Base-by-base conservation (phyloP, 306 rosid genomes). In the Prunus armeniaca region DNA sequence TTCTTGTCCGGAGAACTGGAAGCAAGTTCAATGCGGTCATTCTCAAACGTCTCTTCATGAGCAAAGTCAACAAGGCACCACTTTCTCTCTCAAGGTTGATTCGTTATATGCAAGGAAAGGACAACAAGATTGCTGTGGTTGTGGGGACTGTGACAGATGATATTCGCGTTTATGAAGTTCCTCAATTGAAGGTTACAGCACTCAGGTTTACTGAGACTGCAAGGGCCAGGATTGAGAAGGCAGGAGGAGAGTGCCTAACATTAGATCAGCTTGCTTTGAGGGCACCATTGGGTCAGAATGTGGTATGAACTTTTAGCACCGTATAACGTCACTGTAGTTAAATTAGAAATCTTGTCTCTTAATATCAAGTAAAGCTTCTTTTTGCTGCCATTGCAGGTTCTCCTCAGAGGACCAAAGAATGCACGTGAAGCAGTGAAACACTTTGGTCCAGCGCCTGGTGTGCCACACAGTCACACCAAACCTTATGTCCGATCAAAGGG, bases 1-100 rank as follows among this genome's bases (percentile, higher is more conserved):
- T 93, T 85, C 94, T 93, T 71, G 96, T 89, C 30, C 84, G 92
- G 58, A 86, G 96, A 82, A 86, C 92, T 85, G 98, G 82, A 91
- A 96, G 67, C 17, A 86, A 56, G 25, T 81, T 45, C 77, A 52
- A 0, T 86, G 87, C 89, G 83, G 96, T 90, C 27, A 67, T 88
- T 32, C 87, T 87, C 54, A 88, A 85, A 71, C 84, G 96, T 28
- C 87, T 90, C 24, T 88, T 87, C 83, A 88, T 90, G 92, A 90
- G 96, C 89, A 90, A 90, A 81, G 89, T 85, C 61, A 90, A 90
- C 83, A 90, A 82, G 82, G 79, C 92, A 0, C 91, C 96, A 7
- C 79, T 90, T 2, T 90, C 93, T 5, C 93, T 90, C 52, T 90
- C 96, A n/a, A 76, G 91, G 25, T 79, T 90, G 88, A 79, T 83